phyloP scores from a whole-genome alignment of 208 protist genomes.

The Vickermania ingenoplastis region DNA sequence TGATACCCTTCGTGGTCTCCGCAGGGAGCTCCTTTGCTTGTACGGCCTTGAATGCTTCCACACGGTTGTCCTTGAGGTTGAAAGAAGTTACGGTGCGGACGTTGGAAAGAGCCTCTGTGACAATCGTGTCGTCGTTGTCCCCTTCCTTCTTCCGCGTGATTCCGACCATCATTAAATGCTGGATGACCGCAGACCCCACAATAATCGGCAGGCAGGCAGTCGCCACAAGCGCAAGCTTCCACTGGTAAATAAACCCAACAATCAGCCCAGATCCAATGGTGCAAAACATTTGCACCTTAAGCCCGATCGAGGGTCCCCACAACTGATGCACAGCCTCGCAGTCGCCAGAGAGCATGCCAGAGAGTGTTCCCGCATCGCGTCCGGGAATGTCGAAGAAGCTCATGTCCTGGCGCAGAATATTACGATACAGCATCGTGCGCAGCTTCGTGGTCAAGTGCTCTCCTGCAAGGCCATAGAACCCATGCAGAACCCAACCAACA shows the following conservation, averaged over 20 bases:
- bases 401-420: constrained; percentile 76
- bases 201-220: constrained; percentile 57
- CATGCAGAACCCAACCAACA: constrained; percentile 34
- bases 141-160: constrained; percentile 18
- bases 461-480: constrained; percentile 63
- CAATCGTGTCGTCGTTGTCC: constrained; percentile 37
- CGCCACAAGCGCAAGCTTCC: constrained; percentile 61
- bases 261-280: constrained; percentile 35
- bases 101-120: constrained; percentile 62
- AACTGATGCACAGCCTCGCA: constrained; percentile 76
- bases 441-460: constrained; percentile 59
- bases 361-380: constrained; percentile 53
- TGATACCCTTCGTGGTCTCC: constrained; percentile 15
- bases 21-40: constrained; percentile 15
- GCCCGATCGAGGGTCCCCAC: constrained; percentile 52
- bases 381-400: constrained; percentile 75
- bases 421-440: constrained; percentile 47
- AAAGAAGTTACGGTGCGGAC: constrained; percentile 72
- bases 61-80: constrained; percentile 38
- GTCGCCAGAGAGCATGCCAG: constrained; percentile 67
- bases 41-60: constrained; percentile 13
- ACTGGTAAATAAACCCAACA: constrained; percentile 56
- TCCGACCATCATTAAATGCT: constrained; percentile 37
- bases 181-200: constrained; percentile 13
- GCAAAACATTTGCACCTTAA: constrained; percentile 40